Evolutionary conservation across 2,329 filamentous ascomycete genomes (phyloP), one percentile per base, ranked within the genome.

Genomic region (Xylariaceae sp.): DNA sequence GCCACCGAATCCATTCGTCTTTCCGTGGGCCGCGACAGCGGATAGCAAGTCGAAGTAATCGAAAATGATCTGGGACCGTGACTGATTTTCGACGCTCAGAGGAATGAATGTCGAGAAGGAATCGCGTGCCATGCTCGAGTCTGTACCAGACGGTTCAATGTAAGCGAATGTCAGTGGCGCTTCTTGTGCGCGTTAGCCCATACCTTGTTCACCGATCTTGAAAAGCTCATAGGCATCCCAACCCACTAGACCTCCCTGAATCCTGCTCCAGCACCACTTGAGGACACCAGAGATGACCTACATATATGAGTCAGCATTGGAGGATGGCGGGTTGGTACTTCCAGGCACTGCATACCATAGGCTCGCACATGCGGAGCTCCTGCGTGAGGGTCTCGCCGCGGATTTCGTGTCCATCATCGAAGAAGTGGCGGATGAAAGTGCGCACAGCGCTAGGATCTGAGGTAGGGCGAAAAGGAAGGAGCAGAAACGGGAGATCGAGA

Each of bases 141-240:
- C 93, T 95, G 61, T 28, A 35, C 28, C 35, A n/a, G 22, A 26
- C 22, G 22, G 11, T 32, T 29, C 9, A n/a, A 29, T 32, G 30
- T 31, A 42, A 18, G 33, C 15, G 17, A 17, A 35, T 19, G 33
- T 19, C 33, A 6, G 33, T 17, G 30, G 30, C 30, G 15, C 7
- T 32, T 7, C 15, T 26, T 6, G 22, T 26, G 6, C 13, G 15
- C 30, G 13, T n/a, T 4, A 35, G 15, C 13, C 13, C 66, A 37
- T 77, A 94, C 89, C 89, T 72, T 85, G 80, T 69, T 98, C 93
- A 61, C 93, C 93, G 51, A 94, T 84, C 58, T 87, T 89, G 74
- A 98, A 98, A 17, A 95, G 77, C 62, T 97, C 90, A 61, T 98
- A 98, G 32, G 89, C 89, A 58, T 96, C 89, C 93, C 93, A 97